These are phyloP conservation scores for Aegilops umbellulata DNA, from an alignment of 176 grass and related monocot genomes.

Conservation along the genomic window DNA sequence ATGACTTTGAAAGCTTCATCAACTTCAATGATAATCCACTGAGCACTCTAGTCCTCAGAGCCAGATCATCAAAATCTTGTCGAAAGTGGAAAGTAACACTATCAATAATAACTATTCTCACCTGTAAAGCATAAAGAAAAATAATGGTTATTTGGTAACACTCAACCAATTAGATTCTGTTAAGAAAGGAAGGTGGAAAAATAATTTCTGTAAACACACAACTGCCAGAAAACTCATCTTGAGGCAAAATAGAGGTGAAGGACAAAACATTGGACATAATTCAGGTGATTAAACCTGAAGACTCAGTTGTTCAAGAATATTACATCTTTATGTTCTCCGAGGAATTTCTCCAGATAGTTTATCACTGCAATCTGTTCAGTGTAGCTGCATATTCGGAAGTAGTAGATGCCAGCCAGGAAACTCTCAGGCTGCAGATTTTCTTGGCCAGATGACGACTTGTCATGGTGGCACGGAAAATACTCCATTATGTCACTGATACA, in stretches of 20 bases:
- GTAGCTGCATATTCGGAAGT: slow-evolving; percentile 95
- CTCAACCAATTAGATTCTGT: background rate
- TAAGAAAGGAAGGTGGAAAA: background rate
- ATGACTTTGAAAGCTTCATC: slow-evolving; percentile 73
- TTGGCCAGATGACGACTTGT: slow-evolving; percentile 45
- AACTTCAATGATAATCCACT: slow-evolving; percentile 84
- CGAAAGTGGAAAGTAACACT: slow-evolving; percentile 96
- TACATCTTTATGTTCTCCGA: slow-evolving; percentile 77
- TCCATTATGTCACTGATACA: slow-evolving; percentile 70
- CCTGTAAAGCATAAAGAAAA: slow-evolving; percentile 47
- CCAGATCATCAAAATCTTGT: slow-evolving; percentile 96
- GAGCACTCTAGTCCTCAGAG: slow-evolving; percentile 76
- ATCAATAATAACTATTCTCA: slow-evolving; percentile 82
- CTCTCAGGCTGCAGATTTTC: slow-evolving; percentile 58
- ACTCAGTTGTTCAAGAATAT: slow-evolving; percentile 33
- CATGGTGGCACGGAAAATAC: slow-evolving; percentile 39
- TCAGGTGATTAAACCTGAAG: slow-evolving; percentile 12
- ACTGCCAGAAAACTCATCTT: background rate
- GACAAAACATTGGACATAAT: background rate
- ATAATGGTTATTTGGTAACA: background rate
- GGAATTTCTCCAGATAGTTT: slow-evolving; percentile 94
- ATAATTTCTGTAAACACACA: background rate
- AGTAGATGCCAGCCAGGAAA: slow-evolving; percentile 85
- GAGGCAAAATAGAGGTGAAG: background rate
- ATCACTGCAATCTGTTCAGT: slow-evolving; percentile 93